Evolutionary conservation across 352 stramenopile species (phyloP).

Genomic region (Thalassiosira livingstoniorum): DNA sequence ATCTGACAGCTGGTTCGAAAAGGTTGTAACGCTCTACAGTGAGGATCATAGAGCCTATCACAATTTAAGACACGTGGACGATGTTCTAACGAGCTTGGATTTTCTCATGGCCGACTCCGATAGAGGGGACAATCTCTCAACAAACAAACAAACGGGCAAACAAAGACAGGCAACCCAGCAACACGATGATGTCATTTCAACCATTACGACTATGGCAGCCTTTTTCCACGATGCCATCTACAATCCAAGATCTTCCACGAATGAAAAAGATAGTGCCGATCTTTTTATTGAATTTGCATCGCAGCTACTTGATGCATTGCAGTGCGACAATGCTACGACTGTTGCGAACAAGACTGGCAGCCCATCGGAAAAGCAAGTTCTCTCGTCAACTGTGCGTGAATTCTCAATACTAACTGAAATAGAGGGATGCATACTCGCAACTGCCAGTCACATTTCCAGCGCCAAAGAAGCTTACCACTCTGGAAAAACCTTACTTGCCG

Average conservation of each 20-base stretch:
- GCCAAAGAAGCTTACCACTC: constrained; percentile 32
- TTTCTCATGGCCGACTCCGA: constrained; percentile 43
- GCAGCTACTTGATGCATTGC: too few species aligned
- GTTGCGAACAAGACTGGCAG: not conserved
- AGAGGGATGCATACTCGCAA: constrained; percentile 56
- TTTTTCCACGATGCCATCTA: constrained; percentile 87
- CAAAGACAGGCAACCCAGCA: not conserved
- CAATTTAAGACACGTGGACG: constrained; percentile 74
- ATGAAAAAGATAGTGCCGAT: constrained; percentile 80
- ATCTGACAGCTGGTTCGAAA: constrained; percentile 53
- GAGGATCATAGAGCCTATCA: constrained; percentile 81
- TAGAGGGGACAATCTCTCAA: not conserved
- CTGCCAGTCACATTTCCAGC: constrained; percentile 42
- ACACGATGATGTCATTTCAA: not conserved
- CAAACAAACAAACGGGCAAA: constrained; percentile 2
- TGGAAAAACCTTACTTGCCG: constrained; percentile 31
- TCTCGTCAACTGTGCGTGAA: not conserved
- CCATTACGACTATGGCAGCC: constrained; percentile 59
- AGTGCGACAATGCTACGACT: not conserved
- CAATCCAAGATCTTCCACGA: constrained; percentile 72
- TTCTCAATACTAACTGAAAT: constrained; percentile 28
- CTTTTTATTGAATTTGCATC: constrained; percentile 75
- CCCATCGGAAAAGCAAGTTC: not conserved
- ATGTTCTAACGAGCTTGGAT: constrained; percentile 77
- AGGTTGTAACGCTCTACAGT: constrained; percentile 42